Conservation (phyloP, 2,329 filamentous ascomycete species). For the Stagonosporopsis rhizophila region DNA sequence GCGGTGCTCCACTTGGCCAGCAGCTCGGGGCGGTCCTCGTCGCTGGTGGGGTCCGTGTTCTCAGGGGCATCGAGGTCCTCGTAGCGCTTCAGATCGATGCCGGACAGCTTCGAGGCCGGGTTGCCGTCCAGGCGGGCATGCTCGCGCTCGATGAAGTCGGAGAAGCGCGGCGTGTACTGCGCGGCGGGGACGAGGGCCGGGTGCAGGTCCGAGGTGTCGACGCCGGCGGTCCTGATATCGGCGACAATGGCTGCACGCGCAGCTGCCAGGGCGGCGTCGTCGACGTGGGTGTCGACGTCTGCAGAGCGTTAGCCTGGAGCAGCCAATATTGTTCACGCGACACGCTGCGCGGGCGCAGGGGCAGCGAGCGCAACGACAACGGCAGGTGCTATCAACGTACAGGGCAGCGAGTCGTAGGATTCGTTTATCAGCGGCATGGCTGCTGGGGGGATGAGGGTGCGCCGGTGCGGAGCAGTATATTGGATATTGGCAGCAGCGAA, state of each 20-base stretch:
- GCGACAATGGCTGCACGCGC: slow-evolving; percentile 83
- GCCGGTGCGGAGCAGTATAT: slow-evolving; percentile 3
- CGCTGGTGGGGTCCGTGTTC: slow-evolving; percentile 44
- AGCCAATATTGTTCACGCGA: slow-evolving; percentile 4
- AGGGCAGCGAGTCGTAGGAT: slow-evolving; percentile 81
- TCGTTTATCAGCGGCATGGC: slow-evolving; percentile 72
- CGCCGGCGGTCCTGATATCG: slow-evolving; percentile 62
- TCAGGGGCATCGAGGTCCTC: slow-evolving; percentile 72
- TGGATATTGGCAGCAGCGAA: slow-evolving; percentile 8
- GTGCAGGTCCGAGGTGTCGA: slow-evolving; percentile 60
- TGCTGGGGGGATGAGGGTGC: slow-evolving; percentile 14
- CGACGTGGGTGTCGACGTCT: slow-evolving; percentile 84
- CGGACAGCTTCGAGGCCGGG: slow-evolving; percentile 56
- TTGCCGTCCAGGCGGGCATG: slow-evolving; percentile 70
- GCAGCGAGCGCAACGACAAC: slow-evolving; percentile 66
- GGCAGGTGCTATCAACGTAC: slow-evolving; percentile 58
- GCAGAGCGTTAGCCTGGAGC: slow-evolving; percentile 33
- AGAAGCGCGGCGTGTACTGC: slow-evolving; percentile 63
- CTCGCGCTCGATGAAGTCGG: slow-evolving; percentile 71
- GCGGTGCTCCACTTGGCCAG: slow-evolving; percentile 58
- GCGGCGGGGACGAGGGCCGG: slow-evolving; percentile 63
- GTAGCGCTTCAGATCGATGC: slow-evolving; percentile 82
- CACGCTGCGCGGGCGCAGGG: slow-evolving; percentile 18
- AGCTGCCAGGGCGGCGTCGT: slow-evolving; percentile 66
- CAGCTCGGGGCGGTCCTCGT: slow-evolving; percentile 49